Conservation (phyloP, 495 filamentous ascomycete species). For the Chaetomium tenue region DNA sequence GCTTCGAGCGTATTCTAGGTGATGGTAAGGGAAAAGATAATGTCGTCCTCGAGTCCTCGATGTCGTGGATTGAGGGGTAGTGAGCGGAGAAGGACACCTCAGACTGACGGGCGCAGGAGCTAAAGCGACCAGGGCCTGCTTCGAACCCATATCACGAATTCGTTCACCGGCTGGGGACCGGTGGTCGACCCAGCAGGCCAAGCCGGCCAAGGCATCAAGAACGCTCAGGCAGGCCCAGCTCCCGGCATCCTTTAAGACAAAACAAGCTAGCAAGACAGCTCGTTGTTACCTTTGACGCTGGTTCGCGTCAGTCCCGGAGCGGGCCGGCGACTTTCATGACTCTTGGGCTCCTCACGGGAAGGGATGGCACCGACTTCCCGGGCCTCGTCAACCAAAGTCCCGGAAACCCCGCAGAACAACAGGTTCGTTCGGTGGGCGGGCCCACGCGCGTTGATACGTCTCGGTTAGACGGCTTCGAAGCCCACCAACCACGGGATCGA, state of each 20-base stretch:
- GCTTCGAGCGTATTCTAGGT: background rate
- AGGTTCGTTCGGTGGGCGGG: constrained; percentile 1
- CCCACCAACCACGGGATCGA: background rate
- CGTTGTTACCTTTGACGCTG: background rate
- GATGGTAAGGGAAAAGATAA: background rate
- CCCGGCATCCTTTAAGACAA: background rate
- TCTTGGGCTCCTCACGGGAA: background rate
- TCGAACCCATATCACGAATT: constrained; percentile 10
- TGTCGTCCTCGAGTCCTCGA: background rate
- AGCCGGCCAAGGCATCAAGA: constrained; percentile 4
- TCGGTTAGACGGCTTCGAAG: background rate
- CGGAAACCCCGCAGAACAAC: constrained; percentile 11
- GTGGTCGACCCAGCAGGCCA: background rate
- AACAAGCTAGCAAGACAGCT: background rate
- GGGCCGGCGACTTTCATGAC: constrained; percentile 2
- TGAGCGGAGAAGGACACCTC: constrained; percentile 1
- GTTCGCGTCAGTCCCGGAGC: constrained; percentile 3
- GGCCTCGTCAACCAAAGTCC: background rate
- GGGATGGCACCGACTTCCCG: background rate
- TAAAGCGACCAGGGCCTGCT: constrained; percentile 10
- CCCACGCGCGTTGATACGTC: background rate
- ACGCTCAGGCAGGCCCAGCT: background rate
- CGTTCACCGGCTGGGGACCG: background rate
- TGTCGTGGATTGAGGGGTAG: constrained; percentile 5
- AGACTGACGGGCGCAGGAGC: background rate